Percentiles rank a stretch among this genome's conserved stretches.
These are phyloP conservation scores for Miscanthus lutarioriparius DNA, from an alignment of 176 grass and related monocot genomes.

Conservation along the genomic window DNA sequence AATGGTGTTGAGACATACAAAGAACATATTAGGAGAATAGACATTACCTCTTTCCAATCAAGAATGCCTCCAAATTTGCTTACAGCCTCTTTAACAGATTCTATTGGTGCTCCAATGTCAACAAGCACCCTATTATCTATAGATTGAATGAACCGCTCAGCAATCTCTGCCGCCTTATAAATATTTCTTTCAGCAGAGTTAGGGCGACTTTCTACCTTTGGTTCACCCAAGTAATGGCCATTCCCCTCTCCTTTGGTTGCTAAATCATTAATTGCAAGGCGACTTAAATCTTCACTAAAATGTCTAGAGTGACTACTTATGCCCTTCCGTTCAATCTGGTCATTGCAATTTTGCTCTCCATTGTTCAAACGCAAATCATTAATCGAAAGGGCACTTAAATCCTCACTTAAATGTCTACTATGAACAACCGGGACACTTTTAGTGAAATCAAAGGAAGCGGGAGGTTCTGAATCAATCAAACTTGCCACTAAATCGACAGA, in stretches of 20 bases:
- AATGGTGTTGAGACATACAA: neutral
- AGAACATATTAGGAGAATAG: neutral
- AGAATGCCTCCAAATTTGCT: slow-evolving; percentile 85
- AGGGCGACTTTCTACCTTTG: slow-evolving; percentile 27
- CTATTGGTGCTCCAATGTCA: slow-evolving; percentile 75
- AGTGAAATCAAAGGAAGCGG: slow-evolving; percentile 11
- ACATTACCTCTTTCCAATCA: slow-evolving; percentile 79
- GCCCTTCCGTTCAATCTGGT: slow-evolving; percentile 20
- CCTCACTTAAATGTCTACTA: slow-evolving; percentile 45
- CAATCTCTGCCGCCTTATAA: slow-evolving; percentile 42
- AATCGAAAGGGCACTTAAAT: slow-evolving; percentile 42
- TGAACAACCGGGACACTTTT: slow-evolving; percentile 11
- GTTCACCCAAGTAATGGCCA: slow-evolving; percentile 9
- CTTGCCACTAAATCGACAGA: neutral
- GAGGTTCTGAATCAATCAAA: slow-evolving; percentile 26
- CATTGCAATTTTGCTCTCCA: slow-evolving; percentile 10
- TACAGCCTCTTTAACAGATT: slow-evolving; percentile 83
- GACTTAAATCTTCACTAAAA: slow-evolving; percentile 51
- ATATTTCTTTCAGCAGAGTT: slow-evolving; percentile 49
- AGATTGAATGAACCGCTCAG: slow-evolving; percentile 47
- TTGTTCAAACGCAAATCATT: slow-evolving; percentile 36
- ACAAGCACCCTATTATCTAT: slow-evolving; percentile 49
- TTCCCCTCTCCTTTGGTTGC: slow-evolving; percentile 16
- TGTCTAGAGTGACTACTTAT: slow-evolving; percentile 28
- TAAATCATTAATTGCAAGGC: slow-evolving; percentile 30